Percentiles rank a stretch among this genome's conserved stretches.
Evolutionary conservation across 2,329 filamentous ascomycete genomes (phyloP).

Genomic region (Drechslerella coelobrocha): DNA sequence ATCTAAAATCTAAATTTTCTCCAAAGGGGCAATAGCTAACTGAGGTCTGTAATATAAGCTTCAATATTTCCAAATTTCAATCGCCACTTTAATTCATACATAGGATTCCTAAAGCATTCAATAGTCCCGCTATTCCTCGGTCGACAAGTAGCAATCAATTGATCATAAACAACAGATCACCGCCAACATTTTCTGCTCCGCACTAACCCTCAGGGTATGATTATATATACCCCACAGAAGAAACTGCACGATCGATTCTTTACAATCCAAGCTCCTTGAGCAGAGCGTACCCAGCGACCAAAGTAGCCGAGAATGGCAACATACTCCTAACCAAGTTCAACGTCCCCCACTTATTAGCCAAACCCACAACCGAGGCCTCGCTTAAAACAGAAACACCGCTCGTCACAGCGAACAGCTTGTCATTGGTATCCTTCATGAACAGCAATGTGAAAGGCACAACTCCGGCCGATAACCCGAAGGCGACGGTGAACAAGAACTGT

Average conservation of each 20-base stretch:
- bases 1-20: too few relatives aligned
- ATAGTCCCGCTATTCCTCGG: too few relatives aligned
- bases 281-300: conserved; percentile 8
- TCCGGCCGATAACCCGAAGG: not conserved
- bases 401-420: not conserved
- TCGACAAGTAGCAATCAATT: too few relatives aligned
- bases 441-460: conserved; percentile 4
- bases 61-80: too few relatives aligned
- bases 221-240: too few relatives aligned
- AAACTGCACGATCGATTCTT: not conserved
- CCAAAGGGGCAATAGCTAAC: too few relatives aligned
- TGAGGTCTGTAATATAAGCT: too few relatives aligned
- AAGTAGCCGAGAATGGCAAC: not conserved
- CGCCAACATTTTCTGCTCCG: too few relatives aligned
- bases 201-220: too few relatives aligned
- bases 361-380: not conserved
- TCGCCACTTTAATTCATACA: too few relatives aligned
- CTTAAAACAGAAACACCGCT: conserved; percentile 8
- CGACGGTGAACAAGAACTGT: not conserved
- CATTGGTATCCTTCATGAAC: conserved; percentile 2
- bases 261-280: conserved; percentile 5
- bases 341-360: conserved; percentile 4
- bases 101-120: too few relatives aligned
- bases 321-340: conserved; percentile 5
- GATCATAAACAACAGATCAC: too few relatives aligned